These are phyloP conservation scores for Diaporthe capsici DNA, from an alignment of 2,329 filamentous ascomycete species.

Conservation along the genomic window DNA sequence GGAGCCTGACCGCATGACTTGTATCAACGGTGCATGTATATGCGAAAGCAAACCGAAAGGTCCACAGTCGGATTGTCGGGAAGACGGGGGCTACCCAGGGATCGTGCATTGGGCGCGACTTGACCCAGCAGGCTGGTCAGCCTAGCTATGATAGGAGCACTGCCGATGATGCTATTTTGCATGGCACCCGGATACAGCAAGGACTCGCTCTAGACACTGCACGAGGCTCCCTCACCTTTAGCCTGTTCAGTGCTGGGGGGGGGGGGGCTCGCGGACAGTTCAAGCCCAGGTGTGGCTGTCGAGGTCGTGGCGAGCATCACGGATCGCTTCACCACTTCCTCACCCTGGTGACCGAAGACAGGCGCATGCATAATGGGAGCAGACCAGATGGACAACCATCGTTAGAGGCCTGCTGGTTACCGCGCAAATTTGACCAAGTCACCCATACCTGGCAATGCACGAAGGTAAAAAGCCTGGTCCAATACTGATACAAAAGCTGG, in stretches of 20 bases:
- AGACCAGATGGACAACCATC: background rate
- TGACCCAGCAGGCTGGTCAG: slow-evolving; percentile 20
- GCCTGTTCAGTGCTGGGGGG: background rate
- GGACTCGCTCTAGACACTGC: background rate
- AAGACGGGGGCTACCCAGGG: slow-evolving; percentile 15
- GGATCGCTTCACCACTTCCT: background rate
- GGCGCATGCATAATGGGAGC: background rate
- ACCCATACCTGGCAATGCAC: background rate
- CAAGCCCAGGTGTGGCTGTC: background rate
- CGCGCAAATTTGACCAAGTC: background rate
- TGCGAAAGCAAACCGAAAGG: background rate
- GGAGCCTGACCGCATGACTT: slow-evolving; percentile 16
- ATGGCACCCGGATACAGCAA: background rate
- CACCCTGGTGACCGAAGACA: background rate
- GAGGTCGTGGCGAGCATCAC: background rate
- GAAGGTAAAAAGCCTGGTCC: background rate
- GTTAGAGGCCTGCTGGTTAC: background rate
- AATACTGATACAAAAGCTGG: background rate
- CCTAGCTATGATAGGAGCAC: slow-evolving; percentile 11
- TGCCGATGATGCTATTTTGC: slow-evolving; percentile 4
- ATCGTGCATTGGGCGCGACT: slow-evolving; percentile 13
- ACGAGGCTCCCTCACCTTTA: background rate
- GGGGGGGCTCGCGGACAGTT: background rate
- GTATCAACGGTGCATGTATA: slow-evolving; percentile 9
- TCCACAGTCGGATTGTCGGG: background rate